Evolutionary conservation across 495 filamentous ascomycete genomes (phyloP).

Genomic region (Talaromyces liani): DNA sequence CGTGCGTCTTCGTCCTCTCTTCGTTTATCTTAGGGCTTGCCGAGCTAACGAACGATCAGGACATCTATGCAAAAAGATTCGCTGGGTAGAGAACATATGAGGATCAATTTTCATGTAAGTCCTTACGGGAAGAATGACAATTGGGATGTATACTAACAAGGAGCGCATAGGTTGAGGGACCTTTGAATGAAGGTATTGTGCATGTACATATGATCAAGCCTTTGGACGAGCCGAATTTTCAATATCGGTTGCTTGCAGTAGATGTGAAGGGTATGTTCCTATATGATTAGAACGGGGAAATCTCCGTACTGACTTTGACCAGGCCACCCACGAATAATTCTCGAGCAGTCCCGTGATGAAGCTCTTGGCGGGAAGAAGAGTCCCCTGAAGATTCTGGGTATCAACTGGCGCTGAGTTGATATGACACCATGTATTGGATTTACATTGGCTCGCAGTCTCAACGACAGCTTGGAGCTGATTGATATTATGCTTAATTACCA

Average conservation of each 20-base stretch:
- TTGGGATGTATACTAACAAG: not conserved
- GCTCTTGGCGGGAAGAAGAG: conserved; percentile 13
- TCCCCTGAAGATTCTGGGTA: conserved; percentile 42
- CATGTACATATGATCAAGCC: conserved; percentile 68
- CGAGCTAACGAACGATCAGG: conserved; percentile 25
- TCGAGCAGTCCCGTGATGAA: conserved; percentile 38
- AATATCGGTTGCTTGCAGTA: conserved; percentile 73
- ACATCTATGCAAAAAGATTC: conserved; percentile 61
- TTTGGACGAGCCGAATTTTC: conserved; percentile 55
- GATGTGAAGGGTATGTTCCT: conserved; percentile 56
- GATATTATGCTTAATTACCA: not conserved
- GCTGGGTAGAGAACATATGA: conserved; percentile 71
- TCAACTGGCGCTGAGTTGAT: conserved; percentile 39
- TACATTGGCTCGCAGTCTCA: not conserved
- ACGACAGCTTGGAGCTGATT: not conserved
- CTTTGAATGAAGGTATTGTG: conserved; percentile 65
- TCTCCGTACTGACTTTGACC: not conserved
- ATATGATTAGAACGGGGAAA: not conserved
- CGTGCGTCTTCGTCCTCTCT: conserved; percentile 44
- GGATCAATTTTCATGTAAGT: conserved; percentile 79
- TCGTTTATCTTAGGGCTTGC: not conserved
- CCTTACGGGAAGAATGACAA: too few relatives aligned
- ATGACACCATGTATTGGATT: not conserved
- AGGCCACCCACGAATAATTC: conserved; percentile 41
- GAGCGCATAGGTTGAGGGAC: conserved; percentile 67